Evolutionary conservation across 2,329 filamentous ascomycete species (phyloP).

Genomic region (Colletotrichum sp.): DNA sequence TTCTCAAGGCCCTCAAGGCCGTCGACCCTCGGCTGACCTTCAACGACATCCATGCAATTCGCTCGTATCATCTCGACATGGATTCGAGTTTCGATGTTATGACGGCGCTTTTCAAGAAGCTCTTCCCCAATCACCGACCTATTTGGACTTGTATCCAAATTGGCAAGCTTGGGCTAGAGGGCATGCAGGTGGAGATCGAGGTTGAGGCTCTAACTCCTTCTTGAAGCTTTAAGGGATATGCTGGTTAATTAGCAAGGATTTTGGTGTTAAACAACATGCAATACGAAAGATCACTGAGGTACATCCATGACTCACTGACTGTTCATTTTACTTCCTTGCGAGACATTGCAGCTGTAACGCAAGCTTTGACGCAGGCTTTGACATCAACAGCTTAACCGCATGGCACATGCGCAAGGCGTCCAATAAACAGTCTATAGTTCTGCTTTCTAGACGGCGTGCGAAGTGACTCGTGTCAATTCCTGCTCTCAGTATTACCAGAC

Average conservation of each 20-base stretch:
- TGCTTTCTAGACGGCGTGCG: neutral
- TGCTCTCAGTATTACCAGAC: rapidly evolving
- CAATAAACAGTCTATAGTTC: neutral
- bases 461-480: neutral
- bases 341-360: neutral
- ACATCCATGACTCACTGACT: neutral
- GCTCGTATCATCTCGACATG: slow-evolving; percentile 29
- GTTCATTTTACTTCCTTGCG: neutral
- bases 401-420: neutral
- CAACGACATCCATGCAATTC: slow-evolving; percentile 29
- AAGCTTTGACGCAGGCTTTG: neutral
- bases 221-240: neutral
- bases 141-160: slow-evolving; percentile 61
- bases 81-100: slow-evolving; percentile 39
- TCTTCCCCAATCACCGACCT: slow-evolving; percentile 56
- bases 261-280: neutral
- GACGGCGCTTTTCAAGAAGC: slow-evolving; percentile 51
- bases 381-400: neutral
- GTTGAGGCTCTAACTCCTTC: slow-evolving; percentile 43
- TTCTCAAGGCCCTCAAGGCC: slow-evolving; percentile 25
- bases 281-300: neutral
- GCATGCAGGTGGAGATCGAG: slow-evolving; percentile 65
- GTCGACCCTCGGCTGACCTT: slow-evolving; percentile 34
- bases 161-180: slow-evolving; percentile 45
- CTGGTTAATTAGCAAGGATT: neutral